Evolutionary conservation across 176 grass and related monocot genomes (phyloP), one percentile per base, ranked within the genome.

Genomic region (Rhynchospora tenuis): DNA sequence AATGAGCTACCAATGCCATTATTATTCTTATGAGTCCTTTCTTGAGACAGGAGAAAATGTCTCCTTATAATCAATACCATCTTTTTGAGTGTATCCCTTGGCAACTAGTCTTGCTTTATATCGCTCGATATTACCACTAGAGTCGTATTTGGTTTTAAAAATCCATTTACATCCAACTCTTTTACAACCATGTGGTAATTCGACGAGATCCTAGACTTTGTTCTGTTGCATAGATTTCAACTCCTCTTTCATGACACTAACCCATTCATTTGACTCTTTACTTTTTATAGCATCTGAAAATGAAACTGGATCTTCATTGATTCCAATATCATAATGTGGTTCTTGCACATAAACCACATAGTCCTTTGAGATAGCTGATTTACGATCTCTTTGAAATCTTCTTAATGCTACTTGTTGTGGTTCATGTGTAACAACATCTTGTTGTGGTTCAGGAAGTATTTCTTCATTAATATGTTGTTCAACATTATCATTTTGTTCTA

Each of bases 341-440:
- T 86, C 84, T 17, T 78, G 50, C 68, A 81, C 14, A 47, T 86
- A 86, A 15, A 86, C 69, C 11, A 86, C 16, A 58, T 88, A 65
- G 10, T 86, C 60, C 60, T 79, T 0, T 12, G 0, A 52, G 77
- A 83, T 79, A 27, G 23, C 1, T 0, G 1, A 0, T 42, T 38
- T 82, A 26, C 31, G 84, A 2, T 58, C n/a, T 12, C 22, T 82
- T 78, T 1, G 0, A 4, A 13, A 60, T 46, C 13, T 42, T 7
- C 19, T 9, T 29, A 73, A 33, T 52, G 11, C 50, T 52, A 52
- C 0, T 52, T 52, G 50, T 52, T 52, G 50, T 52, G 50, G 50
- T 52, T 52, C 50, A 52, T 2, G 50, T 13, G 13, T 52, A 52
- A 13, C 3, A 52, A 13, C 50, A 52, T 52, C 13, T 2, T 52